Percentiles rank a stretch among this genome's conserved stretches.
Conservation (phyloP, 805 yeast genomes). For the Jamesozyma rosinii region DNA sequence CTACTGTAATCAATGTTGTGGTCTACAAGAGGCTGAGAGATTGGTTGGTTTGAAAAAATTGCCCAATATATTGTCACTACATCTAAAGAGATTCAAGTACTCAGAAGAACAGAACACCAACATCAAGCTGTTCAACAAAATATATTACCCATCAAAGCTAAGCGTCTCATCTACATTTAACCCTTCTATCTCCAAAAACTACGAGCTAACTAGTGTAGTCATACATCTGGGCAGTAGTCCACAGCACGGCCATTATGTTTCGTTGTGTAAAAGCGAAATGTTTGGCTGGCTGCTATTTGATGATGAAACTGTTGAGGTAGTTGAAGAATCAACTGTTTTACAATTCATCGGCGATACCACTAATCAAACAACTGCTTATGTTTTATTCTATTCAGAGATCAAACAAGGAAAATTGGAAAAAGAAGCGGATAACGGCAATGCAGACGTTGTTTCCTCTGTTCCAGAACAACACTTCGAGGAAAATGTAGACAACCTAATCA, state of each 20-base stretch:
- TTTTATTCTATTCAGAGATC: slow-evolving; percentile 68
- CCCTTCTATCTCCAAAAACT: slow-evolving; percentile 41
- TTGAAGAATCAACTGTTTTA: slow-evolving; percentile 73
- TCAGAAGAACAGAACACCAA: slow-evolving; percentile 72
- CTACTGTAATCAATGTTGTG: slow-evolving; percentile 82
- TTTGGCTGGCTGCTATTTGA: slow-evolving; percentile 90
- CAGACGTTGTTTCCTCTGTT: not conserved
- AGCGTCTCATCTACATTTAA: slow-evolving; percentile 48
- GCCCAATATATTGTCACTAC: slow-evolving; percentile 74
- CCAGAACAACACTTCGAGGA: slow-evolving; percentile 7
- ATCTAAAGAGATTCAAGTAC: slow-evolving; percentile 86
- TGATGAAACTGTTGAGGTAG: slow-evolving; percentile 87
- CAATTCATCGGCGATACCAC: slow-evolving; percentile 82
- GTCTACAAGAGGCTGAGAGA: slow-evolving; percentile 89
- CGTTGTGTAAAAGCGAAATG: slow-evolving; percentile 66
- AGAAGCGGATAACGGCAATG: not conserved
- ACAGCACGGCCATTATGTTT: slow-evolving; percentile 92
- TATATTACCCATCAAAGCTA: slow-evolving; percentile 67
- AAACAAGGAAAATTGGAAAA: slow-evolving; percentile 7
- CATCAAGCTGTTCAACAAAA: slow-evolving; percentile 78
- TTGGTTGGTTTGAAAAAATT: slow-evolving; percentile 68
- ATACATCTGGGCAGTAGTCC: slow-evolving; percentile 98
- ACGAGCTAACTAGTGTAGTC: slow-evolving; percentile 77
- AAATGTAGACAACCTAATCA: slow-evolving; percentile 17
- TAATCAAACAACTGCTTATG: slow-evolving; percentile 85